Evolutionary conservation across 2,329 filamentous ascomycete species (phyloP).

Genomic region (Cladosporium sp.): DNA sequence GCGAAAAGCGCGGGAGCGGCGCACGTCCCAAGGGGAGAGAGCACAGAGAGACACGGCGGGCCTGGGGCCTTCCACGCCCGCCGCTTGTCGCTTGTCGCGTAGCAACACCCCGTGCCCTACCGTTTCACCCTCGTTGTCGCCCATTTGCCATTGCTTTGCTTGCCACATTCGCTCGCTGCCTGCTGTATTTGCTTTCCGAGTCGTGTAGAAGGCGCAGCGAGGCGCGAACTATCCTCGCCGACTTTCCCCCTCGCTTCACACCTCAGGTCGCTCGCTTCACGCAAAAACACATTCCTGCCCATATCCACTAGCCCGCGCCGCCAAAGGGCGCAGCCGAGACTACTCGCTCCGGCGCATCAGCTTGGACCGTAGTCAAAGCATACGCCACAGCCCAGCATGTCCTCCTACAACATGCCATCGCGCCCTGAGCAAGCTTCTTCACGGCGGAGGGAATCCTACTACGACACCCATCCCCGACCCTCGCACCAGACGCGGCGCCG

Average conservation of each 20-base stretch:
- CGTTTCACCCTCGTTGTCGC: neutral
- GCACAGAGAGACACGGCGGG: neutral
- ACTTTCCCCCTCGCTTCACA: neutral
- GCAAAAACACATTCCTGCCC: neutral
- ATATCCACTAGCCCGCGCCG: neutral
- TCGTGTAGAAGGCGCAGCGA: too few relatives aligned
- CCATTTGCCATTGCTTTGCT: neutral
- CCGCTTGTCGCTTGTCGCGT: neutral
- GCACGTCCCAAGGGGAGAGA: too few relatives aligned
- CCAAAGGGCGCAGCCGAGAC: conserved; percentile 3
- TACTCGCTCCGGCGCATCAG: neutral
- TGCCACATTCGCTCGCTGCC: neutral
- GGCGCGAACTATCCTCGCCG: too few relatives aligned
- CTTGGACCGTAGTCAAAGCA: conserved; percentile 4
- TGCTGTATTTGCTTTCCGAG: too few relatives aligned
- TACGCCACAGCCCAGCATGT: conserved; percentile 7
- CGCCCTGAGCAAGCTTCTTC: conserved; percentile 59
- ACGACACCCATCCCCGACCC: conserved; percentile 10
- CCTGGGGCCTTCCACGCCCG: neutral
- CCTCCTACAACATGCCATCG: conserved; percentile 41
- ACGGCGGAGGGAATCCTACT: conserved; percentile 25
- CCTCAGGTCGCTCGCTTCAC: neutral
- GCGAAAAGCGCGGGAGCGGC: too few relatives aligned
- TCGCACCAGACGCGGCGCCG: conserved; percentile 13
- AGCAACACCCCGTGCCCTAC: neutral